A percentile compares a stretch with the other conserved stretches of the same genome.
phyloP scores from a whole-genome alignment of 257 asterid species.

The Solanum piurae region DNA sequence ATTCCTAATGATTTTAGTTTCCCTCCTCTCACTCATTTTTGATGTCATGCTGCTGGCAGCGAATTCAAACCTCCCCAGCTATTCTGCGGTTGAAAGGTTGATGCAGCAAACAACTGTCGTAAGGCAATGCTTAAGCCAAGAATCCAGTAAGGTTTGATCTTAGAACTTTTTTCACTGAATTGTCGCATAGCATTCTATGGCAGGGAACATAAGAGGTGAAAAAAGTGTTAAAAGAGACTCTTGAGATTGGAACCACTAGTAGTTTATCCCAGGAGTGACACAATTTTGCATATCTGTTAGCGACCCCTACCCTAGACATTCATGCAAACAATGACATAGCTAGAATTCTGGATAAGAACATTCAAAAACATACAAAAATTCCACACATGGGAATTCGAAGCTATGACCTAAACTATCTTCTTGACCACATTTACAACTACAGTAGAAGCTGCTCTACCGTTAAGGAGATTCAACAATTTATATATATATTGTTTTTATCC shows the following conservation, averaged over 20 bases:
- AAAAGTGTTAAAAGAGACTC: neutral
- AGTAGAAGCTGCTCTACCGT: neutral
- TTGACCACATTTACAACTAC: neutral
- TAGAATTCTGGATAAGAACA: neutral
- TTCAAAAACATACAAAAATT: neutral
- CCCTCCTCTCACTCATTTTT: neutral
- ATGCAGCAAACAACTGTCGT: slow-evolving; percentile 78
- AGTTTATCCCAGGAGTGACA: neutral
- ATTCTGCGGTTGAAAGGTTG: slow-evolving; percentile 70
- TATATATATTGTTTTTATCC: neutral
- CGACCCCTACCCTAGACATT: neutral
- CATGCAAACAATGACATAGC: neutral
- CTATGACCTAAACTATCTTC: neutral
- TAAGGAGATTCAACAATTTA: neutral
- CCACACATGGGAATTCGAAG: neutral
- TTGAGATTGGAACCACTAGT: neutral
- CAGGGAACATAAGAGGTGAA: neutral
- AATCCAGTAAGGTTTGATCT: slow-evolving; percentile 62
- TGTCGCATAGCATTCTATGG: neutral
- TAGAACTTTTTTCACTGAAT: slow-evolving; percentile 4
- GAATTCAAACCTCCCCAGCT: slow-evolving; percentile 53
- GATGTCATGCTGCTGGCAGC: slow-evolving; percentile 30
- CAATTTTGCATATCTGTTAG: neutral
- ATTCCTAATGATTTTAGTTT: neutral
- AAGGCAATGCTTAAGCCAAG: slow-evolving; percentile 61